Base-by-base conservation (phyloP, 2,329 filamentous ascomycete genomes). In the Phyllosticta citribraziliensis region DNA sequence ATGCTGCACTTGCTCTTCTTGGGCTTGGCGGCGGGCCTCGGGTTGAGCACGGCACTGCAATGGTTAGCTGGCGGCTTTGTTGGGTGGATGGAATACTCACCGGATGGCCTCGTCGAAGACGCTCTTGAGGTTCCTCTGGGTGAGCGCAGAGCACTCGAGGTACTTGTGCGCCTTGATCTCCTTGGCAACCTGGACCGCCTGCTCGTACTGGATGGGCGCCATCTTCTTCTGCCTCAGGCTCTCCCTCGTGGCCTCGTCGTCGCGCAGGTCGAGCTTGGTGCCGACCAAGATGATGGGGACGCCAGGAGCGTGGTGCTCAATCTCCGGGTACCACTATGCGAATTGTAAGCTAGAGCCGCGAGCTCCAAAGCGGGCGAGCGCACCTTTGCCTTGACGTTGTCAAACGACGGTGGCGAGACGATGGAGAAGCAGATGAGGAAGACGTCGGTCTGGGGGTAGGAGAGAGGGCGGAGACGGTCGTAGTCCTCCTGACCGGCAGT, bases 371-470 rank as follows among this genome's bases (percentile, higher is more conserved):
- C 27, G 25, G 55, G 27, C 52, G 47, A n/a, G 40, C 55, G 57
- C 80, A 96, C 92, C 88, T 97, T 99, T 64, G 92, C 92, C 79
- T 91, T 94, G 74, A 99, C 93, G 85, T 99, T 99, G 78, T 97
- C 94, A 72, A 97, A 97, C 33, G 93, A 97, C 22, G 94, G 91
- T 56, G 93, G 93, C 85, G 89, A 95, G 77, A 97, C 92, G 72
- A 97, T 95, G 66, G 92, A 97, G 79, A 97, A 97, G 79, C 93
- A 97, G 74, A 97, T 97, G 67, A 97, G 82, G 78, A 97, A 97
- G 56, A 97, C 94, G 71, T 99, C 94, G 63, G 94, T 97, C 80
- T 99, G 93, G 11, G 94, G 94, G 78, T 97, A 99, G 52, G 93
- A 97, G 64, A 99, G 85, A 64, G 93, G 93, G 70, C 93, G 87